Percentiles rank a stretch among this genome's conserved stretches.
Evolutionary conservation across 305 asterid species (phyloP).

Genomic region (Plantago coronopus): DNA sequence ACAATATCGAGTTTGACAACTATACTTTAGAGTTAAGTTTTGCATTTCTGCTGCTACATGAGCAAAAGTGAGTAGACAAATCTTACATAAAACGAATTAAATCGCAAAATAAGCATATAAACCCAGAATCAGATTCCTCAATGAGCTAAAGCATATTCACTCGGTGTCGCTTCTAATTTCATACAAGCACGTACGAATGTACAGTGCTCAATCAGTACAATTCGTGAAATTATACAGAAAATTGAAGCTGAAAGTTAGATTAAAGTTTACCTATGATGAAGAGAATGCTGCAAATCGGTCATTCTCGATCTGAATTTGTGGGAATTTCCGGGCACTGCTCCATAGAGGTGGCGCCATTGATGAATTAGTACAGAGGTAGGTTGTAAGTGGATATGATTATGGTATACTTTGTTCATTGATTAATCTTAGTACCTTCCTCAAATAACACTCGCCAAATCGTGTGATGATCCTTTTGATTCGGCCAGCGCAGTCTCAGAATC

Average conservation of each 20-base stretch:
- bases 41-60: no score
- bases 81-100: no score
- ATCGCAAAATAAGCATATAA: conserved; percentile 18
- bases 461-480: conserved; percentile 81
- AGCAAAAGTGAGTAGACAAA: background rate
- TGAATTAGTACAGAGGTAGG: no score
- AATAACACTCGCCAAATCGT: conserved; percentile 93
- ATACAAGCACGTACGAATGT: conserved; percentile 44
- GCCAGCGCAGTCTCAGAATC: conserved; percentile 83
- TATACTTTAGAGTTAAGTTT: no score
- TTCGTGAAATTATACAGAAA: background rate
- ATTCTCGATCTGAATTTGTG: conserved; percentile 35
- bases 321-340: conserved; percentile 33
- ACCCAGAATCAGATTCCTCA: conserved; percentile 61
- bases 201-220: background rate
- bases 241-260: background rate
- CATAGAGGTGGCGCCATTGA: conserved; percentile 59
- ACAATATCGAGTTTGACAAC: no score
- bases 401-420: no score
- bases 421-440: no score
- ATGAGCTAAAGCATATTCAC: conserved; percentile 70
- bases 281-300: conserved; percentile 64
- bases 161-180: conserved; percentile 89
- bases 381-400: no score
- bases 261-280: conserved; percentile 62